Evolutionary conservation across 1,284 basidiomycete species (phyloP).

Genomic region (Caloboletus firmus): DNA sequence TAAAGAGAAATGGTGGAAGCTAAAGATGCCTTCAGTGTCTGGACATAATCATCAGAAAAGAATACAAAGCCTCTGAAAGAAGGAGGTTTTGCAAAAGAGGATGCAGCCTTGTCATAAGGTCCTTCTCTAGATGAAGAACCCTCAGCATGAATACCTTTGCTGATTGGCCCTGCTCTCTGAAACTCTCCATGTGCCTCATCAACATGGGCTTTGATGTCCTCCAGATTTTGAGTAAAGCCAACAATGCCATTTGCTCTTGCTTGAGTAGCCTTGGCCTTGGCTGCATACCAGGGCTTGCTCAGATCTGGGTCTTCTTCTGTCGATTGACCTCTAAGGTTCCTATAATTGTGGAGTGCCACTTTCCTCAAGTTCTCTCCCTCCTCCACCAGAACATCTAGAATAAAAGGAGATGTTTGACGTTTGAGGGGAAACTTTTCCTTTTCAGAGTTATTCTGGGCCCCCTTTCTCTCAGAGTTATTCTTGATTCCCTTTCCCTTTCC

Average conservation of each 20-base stretch:
- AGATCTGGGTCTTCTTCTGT: constrained; percentile 23
- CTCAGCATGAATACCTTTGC: not conserved
- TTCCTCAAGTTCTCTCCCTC: constrained; percentile 27
- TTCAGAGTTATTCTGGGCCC: not conserved
- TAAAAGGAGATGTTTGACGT: constrained; percentile 16
- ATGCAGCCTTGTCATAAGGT: constrained; percentile 12
- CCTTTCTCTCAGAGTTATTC: too few relatives aligned
- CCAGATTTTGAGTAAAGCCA: constrained; percentile 34
- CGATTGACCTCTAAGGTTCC: not conserved
- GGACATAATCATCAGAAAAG: constrained; percentile 36
- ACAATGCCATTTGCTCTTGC: constrained; percentile 2
- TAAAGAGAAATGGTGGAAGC: constrained; percentile 35
- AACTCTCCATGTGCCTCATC: constrained; percentile 18
- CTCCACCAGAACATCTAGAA: constrained; percentile 26
- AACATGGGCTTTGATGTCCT: constrained; percentile 40
- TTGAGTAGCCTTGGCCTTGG: constrained; percentile 25
- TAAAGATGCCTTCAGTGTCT: constrained; percentile 50
- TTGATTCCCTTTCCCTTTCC: too few relatives aligned
- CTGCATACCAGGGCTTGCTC: constrained; percentile 22
- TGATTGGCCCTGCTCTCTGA: constrained; percentile 2
- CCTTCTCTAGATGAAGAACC: not conserved
- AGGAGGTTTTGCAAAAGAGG: constrained; percentile 20
- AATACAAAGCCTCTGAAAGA: constrained; percentile 17
- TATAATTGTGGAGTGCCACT: constrained; percentile 15
- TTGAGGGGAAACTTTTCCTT: not conserved